Evolutionary conservation across 106 monocot species (phyloP).

Genomic region (Vanilla planifolia): DNA sequence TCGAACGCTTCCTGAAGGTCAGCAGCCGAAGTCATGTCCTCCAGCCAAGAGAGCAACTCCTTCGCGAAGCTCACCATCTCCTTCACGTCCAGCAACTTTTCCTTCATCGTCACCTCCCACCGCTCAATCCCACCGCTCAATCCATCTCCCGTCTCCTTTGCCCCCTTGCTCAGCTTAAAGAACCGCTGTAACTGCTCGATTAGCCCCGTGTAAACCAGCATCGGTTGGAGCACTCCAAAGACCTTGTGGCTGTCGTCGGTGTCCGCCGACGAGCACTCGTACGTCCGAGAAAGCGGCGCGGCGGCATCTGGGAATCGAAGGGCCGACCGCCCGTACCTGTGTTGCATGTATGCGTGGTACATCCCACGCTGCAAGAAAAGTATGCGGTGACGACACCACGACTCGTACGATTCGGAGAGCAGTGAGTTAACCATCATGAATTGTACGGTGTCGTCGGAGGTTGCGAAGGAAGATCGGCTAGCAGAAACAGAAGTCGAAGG

Average conservation of each 20-base stretch:
- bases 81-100: conserved; percentile 74
- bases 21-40: conserved; percentile 66
- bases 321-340: conserved; percentile 51
- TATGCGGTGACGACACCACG: conserved; percentile 65
- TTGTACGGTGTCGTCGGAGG: conserved; percentile 81
- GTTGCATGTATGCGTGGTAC: conserved; percentile 84
- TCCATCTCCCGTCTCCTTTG: not conserved
- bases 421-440: conserved; percentile 99
- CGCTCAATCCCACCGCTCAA: conserved; percentile 25
- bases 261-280: conserved; percentile 29
- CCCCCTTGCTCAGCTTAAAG: conserved; percentile 47
- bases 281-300: not conserved
- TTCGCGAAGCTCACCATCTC: conserved; percentile 85
- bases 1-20: conserved; percentile 89
- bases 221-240: conserved; percentile 57
- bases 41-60: conserved; percentile 80
- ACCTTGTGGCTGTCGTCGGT: conserved; percentile 32
- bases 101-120: conserved; percentile 89
- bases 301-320: conserved; percentile 26
- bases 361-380: conserved; percentile 79
- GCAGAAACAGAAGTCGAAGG: conserved; percentile 14
- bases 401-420: conserved; percentile 75
- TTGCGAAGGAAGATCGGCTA: conserved; percentile 15
- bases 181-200: conserved; percentile 89
- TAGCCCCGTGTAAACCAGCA: conserved; percentile 87